phyloP scores from a whole-genome alignment of 2,329 filamentous ascomycete genomes.

The Beauveria sp. region DNA sequence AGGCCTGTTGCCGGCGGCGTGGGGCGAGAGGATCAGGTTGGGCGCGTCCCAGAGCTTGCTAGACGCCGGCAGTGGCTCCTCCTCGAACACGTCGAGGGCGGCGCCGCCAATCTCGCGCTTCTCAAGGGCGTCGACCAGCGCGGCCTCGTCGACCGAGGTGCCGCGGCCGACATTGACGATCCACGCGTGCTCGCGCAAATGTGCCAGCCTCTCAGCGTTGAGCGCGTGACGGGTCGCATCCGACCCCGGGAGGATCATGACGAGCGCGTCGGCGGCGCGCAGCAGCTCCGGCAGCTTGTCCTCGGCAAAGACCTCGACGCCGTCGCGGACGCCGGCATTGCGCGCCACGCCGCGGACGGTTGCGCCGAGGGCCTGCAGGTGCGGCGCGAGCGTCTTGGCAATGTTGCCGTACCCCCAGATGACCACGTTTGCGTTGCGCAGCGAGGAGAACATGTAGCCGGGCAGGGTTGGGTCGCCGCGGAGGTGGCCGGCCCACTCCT shows the following conservation, averaged over 20 bases:
- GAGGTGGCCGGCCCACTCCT: constrained; percentile 53
- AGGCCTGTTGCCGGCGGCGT: constrained; percentile 53
- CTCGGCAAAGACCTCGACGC: constrained; percentile 49
- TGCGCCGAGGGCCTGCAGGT: constrained; percentile 47
- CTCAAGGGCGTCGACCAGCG: constrained; percentile 37
- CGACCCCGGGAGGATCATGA: constrained; percentile 57
- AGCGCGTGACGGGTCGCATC: constrained; percentile 48
- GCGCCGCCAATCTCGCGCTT: constrained; percentile 37
- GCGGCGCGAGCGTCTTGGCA: constrained; percentile 50
- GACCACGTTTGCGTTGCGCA: constrained; percentile 49
- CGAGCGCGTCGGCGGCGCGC: constrained; percentile 52
- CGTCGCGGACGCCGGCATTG: constrained; percentile 46
- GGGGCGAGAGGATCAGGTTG: constrained; percentile 47
- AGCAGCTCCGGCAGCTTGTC: constrained; percentile 45
- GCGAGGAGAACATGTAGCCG: constrained; percentile 47
- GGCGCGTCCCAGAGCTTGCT: constrained; percentile 43
- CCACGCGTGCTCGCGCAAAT: constrained; percentile 51
- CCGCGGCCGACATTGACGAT: constrained; percentile 46
- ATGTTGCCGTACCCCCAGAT: constrained; percentile 64
- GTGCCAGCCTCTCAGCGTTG: constrained; percentile 42
- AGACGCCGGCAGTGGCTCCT: constrained; percentile 34
- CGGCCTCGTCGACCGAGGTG: constrained; percentile 41
- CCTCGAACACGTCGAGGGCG: constrained; percentile 41
- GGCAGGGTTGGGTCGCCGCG: constrained; percentile 47
- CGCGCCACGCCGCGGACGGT: constrained; percentile 52